phyloP scores from a whole-genome alignment of 2,329 filamentous ascomycete genomes.

The Lithohypha guttulata region DNA sequence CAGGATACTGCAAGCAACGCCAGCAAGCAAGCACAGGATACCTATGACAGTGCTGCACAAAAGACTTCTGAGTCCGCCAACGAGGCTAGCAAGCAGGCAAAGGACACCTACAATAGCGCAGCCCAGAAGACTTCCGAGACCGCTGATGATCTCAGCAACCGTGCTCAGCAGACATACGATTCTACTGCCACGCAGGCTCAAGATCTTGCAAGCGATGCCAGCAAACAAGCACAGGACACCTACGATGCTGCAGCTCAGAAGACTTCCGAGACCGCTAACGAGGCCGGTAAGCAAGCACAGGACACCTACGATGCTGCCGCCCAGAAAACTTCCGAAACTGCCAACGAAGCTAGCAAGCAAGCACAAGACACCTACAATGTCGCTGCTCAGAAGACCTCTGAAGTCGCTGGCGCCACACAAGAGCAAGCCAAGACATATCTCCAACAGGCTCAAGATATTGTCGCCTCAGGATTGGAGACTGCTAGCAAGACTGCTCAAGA shows the following conservation, averaged over 20 bases:
- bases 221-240: not conserved
- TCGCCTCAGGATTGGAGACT: conserved; percentile 18
- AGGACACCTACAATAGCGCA: not conserved
- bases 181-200: conserved; percentile 6
- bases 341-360: conserved; percentile 1
- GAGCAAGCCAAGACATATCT: conserved; percentile 6
- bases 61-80: not conserved
- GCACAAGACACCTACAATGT: not conserved
- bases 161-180: not conserved
- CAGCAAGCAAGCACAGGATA: conserved; percentile 1
- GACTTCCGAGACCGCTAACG: conserved; percentile 3
- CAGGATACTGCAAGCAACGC: conserved; percentile 2
- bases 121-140: conserved; percentile 9
- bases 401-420: not conserved
- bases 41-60: not conserved
- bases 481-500: conserved; percentile 15
- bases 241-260: not conserved
- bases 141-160: not conserved
- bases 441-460: conserved; percentile 17
- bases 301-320: not conserved
- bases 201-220: conserved; percentile 1
- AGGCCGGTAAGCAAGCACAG: not conserved
- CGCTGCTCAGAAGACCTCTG: not conserved
- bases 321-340: not conserved
- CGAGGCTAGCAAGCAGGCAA: no score